A percentile compares a stretch with the other conserved stretches of the same genome.
Evolutionary conservation across 1,139 yeast genomes (phyloP).

Genomic region (Hansenula lynferdii): DNA sequence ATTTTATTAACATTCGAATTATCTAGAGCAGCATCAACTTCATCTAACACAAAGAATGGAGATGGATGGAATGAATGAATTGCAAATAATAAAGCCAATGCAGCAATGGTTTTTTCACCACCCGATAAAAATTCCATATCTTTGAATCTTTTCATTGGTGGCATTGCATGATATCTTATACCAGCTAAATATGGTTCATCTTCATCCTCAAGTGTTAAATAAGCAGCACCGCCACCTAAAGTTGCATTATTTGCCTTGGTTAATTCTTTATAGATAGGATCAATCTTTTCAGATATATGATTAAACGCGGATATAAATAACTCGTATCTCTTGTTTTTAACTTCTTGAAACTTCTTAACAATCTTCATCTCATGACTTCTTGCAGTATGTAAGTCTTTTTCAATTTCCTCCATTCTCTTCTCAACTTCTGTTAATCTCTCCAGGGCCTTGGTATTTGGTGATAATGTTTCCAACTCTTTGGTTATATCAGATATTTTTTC

Average conservation of each 20-base stretch:
- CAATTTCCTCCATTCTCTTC: conserved; percentile 52
- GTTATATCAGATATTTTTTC: conserved; percentile 48
- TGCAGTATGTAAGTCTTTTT: conserved; percentile 58
- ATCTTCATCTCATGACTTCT: conserved; percentile 58
- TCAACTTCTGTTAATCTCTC: conserved; percentile 75
- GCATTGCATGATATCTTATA: conserved; percentile 89
- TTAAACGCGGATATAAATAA: conserved; percentile 68
- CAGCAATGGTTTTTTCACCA: conserved; percentile 97
- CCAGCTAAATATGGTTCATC: conserved; percentile 88
- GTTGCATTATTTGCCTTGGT: conserved; percentile 55
- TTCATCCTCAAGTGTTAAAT: conserved; percentile 79
- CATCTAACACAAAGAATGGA: conserved; percentile 94
- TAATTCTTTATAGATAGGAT: conserved; percentile 79
- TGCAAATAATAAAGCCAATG: conserved; percentile 86
- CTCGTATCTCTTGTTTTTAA: conserved; percentile 56
- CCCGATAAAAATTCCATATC: conserved; percentile 94
- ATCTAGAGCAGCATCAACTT: conserved; percentile 96
- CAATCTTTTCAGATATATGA: conserved; percentile 70
- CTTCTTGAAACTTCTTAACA: conserved; percentile 50
- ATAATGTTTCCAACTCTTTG: conserved; percentile 53
- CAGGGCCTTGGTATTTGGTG: conserved; percentile 78
- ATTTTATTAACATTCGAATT: conserved; percentile 80
- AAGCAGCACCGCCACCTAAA: conserved; percentile 90
- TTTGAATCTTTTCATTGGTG: conserved; percentile 90
- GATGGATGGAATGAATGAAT: conserved; percentile 90